Conservation (phyloP, 78 protist genomes). For the Dictyostelium firmibasis region DNA sequence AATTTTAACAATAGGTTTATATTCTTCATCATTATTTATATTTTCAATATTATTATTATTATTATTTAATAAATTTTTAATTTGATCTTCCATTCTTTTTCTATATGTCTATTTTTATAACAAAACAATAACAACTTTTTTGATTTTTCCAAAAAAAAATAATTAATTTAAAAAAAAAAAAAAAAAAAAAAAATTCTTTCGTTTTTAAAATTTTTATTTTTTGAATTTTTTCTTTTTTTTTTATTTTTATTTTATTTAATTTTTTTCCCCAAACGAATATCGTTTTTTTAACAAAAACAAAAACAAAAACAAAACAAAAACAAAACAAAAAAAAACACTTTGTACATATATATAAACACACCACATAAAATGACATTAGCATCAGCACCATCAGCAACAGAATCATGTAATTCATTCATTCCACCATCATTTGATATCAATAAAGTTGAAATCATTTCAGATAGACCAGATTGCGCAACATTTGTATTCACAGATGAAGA, state of each 20-base stretch:
- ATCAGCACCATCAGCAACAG: neutral
- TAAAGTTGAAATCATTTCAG: slow-evolving; percentile 71
- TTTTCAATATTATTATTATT: neutral
- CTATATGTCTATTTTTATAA: neutral
- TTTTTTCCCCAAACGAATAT: too few species aligned
- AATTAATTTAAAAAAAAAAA: neutral
- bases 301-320: neutral
- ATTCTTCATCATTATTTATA: neutral
- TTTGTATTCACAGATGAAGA: slow-evolving; percentile 79
- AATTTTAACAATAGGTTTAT: neutral
- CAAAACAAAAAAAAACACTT: neutral
- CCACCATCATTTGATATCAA: slow-evolving; percentile 26
- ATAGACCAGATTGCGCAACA: slow-evolving; percentile 76
- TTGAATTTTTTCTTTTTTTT: neutral
- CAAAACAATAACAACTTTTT: neutral
- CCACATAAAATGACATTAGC: slow-evolving; percentile 54
- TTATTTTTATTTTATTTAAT: neutral
- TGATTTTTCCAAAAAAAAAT: neutral
- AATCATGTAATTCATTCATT: slow-evolving; percentile 27
- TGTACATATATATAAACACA: neutral
- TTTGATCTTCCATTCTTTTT: neutral
- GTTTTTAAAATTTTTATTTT: neutral
- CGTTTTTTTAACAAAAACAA: neutral
- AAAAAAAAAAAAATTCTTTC: neutral
- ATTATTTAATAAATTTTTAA: neutral